Evolutionary conservation across 441 rosid genomes (phyloP).

Genomic region (Erodium trifolium): DNA sequence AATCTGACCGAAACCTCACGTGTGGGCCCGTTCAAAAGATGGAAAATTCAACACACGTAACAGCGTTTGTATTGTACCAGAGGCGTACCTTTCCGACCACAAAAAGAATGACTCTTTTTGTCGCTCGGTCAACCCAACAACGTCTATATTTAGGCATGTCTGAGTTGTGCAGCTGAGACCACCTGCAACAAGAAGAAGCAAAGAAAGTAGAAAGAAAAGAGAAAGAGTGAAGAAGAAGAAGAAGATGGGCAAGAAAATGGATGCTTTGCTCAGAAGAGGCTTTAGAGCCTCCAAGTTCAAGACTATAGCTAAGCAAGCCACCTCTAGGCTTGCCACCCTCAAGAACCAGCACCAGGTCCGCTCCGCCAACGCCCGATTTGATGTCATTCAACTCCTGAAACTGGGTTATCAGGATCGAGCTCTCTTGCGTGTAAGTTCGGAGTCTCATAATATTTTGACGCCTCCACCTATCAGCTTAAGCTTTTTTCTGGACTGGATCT

Average conservation of each 20-base stretch:
- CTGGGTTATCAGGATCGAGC: slow-evolving; percentile 67
- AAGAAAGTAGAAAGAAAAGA: too few species aligned
- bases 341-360: slow-evolving; percentile 63
- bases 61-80: not conserved
- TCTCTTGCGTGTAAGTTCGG: slow-evolving; percentile 51
- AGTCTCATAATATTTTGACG: too few species aligned
- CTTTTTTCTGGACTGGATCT: too few species aligned
- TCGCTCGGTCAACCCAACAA: not conserved
- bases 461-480: too few species aligned
- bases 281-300: slow-evolving; percentile 58
- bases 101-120: not conserved
- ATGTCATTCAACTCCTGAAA: slow-evolving; percentile 70
- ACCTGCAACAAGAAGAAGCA: not conserved
- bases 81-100: not conserved
- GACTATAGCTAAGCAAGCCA: slow-evolving; percentile 44
- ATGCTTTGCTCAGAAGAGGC: slow-evolving; percentile 55
- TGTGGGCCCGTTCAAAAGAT: not conserved
- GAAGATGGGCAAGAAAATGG: slow-evolving; percentile 73
- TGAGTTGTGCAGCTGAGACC: not conserved
- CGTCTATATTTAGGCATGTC: not conserved
- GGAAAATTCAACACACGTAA: not conserved
- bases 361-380: slow-evolving; percentile 53
- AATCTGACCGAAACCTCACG: not conserved
- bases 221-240: too few species aligned
- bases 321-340: slow-evolving; percentile 62